Base-by-base conservation (phyloP, 345 rosid genomes). In the Adansonia digitata region DNA sequence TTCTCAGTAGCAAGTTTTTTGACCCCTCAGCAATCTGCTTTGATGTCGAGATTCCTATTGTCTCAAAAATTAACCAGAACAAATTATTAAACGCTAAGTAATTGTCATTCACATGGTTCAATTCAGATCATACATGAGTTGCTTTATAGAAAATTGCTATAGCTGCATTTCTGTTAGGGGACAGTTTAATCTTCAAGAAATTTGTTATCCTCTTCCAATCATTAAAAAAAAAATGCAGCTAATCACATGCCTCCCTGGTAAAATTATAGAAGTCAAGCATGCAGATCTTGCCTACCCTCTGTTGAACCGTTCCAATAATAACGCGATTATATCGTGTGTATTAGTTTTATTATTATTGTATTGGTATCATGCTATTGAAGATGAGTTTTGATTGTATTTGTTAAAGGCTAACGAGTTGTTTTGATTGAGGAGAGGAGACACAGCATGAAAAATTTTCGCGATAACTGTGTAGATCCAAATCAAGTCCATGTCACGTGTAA, bases 11-110 rank as follows among this genome's bases (percentile, higher is more conserved):
- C 24, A 20, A 53, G 29, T 53, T 53, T 46, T 46, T 53, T 9
- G 2, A 9, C 27, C 34, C 49, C 51, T 35, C 3, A 24, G 5
- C 26, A 26, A 66, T 65, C 71, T 14, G 43, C 35, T 42, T 46
- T 18, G 0, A 59, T 77, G 77, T 75, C 27, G 62, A 43, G 84
- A 75, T 70, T 82, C 77, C 76, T 46, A 34, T 75, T 35, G 20
- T 75, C 77, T 42, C 34, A 20, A 20, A 52, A 42, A 42, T 5
- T 7, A 20, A 52, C 52, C 20, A 64, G 9, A 39, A 64, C 34
- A 39, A 40, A 20, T 20, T 5, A 64, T 40, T 64, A 39, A 22
- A 66, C 35, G 14, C 66, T 17, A 39, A 65, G n/a, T n/a, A n/a
- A n/a, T n/a, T n/a, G n/a, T 40, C 51, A 46, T 46, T 46, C 51